phyloP scores from a whole-genome alignment of 345 rosid species.

The Citrus cavaleriei region DNA sequence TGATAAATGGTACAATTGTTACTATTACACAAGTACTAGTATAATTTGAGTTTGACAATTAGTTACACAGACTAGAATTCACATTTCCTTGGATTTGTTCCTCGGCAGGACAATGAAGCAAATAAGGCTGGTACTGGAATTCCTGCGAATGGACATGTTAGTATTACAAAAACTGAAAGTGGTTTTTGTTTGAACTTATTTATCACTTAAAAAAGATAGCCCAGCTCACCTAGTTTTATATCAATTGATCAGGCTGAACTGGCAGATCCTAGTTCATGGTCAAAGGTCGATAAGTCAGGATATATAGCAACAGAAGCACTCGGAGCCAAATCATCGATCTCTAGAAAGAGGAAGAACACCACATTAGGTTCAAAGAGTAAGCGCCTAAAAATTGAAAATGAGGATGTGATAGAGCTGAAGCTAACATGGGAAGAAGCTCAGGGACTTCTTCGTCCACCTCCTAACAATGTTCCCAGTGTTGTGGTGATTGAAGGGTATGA shows the following conservation, averaged over 20 bases:
- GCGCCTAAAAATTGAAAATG: conserved; percentile 69
- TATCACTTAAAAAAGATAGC: conserved; percentile 20
- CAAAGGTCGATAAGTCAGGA: conserved; percentile 65
- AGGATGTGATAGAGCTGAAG: conserved; percentile 70
- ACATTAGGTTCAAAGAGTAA: conserved; percentile 67
- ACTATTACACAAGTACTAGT: too few relatives aligned
- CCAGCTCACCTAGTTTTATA: conserved; percentile 24
- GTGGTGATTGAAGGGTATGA: conserved; percentile 77
- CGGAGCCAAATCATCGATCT: conserved; percentile 44
- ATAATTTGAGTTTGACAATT: neutral
- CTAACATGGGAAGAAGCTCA: conserved; percentile 97
- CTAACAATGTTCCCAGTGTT: conserved; percentile 55
- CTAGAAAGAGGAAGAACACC: conserved; percentile 71
- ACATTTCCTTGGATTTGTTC: conserved; percentile 4
- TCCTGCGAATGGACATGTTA: conserved; percentile 58
- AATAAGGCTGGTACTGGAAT: conserved; percentile 38
- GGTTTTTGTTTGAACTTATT: conserved; percentile 28
- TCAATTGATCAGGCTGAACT: conserved; percentile 59
- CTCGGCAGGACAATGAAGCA: conserved; percentile 66
- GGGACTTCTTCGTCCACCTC: conserved; percentile 78
- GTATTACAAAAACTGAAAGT: conserved; percentile 29
- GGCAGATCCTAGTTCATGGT: conserved; percentile 60
- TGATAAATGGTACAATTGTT: neutral
- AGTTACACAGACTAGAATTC: neutral
- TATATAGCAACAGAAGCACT: conserved; percentile 66